Percentiles rank a stretch among this genome's conserved stretches.
Conservation (phyloP, 805 yeast genomes). For the Candida nemodendra region DNA sequence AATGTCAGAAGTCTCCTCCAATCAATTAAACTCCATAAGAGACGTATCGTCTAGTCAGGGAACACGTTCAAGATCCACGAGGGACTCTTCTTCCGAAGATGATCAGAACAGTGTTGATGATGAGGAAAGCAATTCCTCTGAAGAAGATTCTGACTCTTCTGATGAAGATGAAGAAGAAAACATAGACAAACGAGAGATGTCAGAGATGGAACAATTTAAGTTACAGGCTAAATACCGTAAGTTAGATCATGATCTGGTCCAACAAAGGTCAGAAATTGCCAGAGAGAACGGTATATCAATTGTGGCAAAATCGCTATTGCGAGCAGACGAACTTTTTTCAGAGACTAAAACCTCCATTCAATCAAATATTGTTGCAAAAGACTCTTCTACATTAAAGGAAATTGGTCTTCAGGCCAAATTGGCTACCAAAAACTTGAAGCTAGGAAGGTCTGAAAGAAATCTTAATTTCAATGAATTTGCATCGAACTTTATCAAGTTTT, state of each 20-base stretch:
- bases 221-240: slow-evolving; percentile 27
- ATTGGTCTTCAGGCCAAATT: slow-evolving; percentile 62
- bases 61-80: no score
- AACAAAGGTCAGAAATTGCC: slow-evolving; percentile 49
- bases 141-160: slow-evolving; percentile 10
- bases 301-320: slow-evolving; percentile 43
- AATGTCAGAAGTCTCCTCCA: not conserved
- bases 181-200: slow-evolving; percentile 13
- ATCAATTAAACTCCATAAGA: not conserved
- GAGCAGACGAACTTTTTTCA: slow-evolving; percentile 47
- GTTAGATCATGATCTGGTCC: slow-evolving; percentile 22
- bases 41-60: not conserved
- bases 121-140: slow-evolving; percentile 12
- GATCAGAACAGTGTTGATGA: slow-evolving; percentile 13
- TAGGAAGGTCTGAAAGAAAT: slow-evolving; percentile 55
- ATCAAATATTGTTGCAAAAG: slow-evolving; percentile 52
- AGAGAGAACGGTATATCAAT: slow-evolving; percentile 56
- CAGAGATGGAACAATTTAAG: slow-evolving; percentile 26
- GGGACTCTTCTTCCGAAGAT: no score
- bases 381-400: slow-evolving; percentile 60
- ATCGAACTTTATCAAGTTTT: slow-evolving; percentile 36
- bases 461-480: slow-evolving; percentile 49
- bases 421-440: slow-evolving; percentile 58
- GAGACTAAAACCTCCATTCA: slow-evolving; percentile 37
- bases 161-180: slow-evolving; percentile 7